Conservation (phyloP, 192 early-diverging fungal genomes). For the Coemansia furcata region DNA sequence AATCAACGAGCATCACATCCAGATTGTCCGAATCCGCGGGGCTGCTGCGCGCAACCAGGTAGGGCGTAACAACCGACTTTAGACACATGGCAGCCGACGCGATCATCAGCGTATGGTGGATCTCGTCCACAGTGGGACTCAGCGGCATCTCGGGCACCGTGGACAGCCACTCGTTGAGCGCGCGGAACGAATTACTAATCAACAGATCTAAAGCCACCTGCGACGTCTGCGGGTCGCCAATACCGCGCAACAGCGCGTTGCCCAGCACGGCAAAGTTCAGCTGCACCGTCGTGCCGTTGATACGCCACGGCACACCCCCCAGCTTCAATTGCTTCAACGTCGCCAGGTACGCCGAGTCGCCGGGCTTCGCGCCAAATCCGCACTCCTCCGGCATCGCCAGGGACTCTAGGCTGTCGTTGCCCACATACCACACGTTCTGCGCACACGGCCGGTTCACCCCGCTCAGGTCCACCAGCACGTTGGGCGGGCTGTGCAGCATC, state of each 20-base stretch:
- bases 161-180: conserved; percentile 34
- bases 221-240: conserved; percentile 35
- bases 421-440: conserved; percentile 43
- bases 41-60: conserved; percentile 25
- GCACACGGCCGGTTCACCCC: conserved; percentile 50
- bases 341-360: conserved; percentile 38
- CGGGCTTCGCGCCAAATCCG: conserved; percentile 9
- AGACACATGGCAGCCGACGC: conserved; percentile 32
- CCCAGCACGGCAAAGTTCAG: conserved; percentile 46
- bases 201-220: conserved; percentile 27
- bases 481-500: conserved; percentile 41
- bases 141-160: conserved; percentile 28
- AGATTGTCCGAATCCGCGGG: not conserved
- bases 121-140: conserved; percentile 12
- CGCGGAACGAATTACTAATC: conserved; percentile 19
- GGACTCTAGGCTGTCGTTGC: conserved; percentile 39
- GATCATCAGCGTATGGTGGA: conserved; percentile 35
- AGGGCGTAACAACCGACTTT: conserved; percentile 35
- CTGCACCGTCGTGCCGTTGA: conserved; percentile 41
- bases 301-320: conserved; percentile 28
- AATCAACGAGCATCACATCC: conserved; percentile 24
- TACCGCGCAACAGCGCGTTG: conserved; percentile 34
- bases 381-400: conserved; percentile 2
- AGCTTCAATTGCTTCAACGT: conserved; percentile 31
- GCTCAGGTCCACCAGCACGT: conserved; percentile 40